A percentile compares a stretch with the other conserved stretches of the same genome.
Conservation (phyloP, 441 rosid species). For the Brassica hybrid region DNA sequence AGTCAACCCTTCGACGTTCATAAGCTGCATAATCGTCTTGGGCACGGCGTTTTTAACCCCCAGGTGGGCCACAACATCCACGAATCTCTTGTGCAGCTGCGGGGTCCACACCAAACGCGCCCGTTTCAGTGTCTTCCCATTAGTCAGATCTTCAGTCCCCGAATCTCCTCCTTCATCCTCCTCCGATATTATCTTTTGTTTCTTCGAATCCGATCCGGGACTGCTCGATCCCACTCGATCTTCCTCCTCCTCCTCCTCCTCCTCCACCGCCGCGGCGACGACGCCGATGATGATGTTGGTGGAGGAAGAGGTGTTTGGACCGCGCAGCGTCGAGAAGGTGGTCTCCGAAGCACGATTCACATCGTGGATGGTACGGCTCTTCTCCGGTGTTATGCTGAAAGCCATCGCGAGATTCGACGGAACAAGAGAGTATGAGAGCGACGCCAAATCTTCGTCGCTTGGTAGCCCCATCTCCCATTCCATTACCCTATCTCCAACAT, state of each 20-base stretch:
- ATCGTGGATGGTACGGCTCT: conserved; percentile 58
- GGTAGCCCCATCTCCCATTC: conserved; percentile 97
- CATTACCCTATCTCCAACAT: conserved; percentile 58
- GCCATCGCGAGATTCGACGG: conserved; percentile 88
- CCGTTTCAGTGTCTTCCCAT: conserved; percentile 50
- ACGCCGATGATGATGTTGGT: conserved; percentile 38
- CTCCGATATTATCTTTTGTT: conserved; percentile 49
- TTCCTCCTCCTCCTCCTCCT: not conserved
- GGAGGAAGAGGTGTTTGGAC: conserved; percentile 38
- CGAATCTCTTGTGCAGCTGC: conserved; percentile 95
- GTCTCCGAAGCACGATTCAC: conserved; percentile 74
- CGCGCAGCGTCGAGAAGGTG: conserved; percentile 62
- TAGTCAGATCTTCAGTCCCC: conserved; percentile 44
- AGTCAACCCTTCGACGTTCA: conserved; percentile 97
- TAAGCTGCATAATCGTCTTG: conserved; percentile 97
- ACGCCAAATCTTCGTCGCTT: conserved; percentile 66
- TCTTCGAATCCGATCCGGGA: conserved; percentile 62
- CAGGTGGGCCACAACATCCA: conserved; percentile 86
- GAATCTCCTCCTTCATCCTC: conserved; percentile 38
- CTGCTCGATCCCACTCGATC: conserved; percentile 55
- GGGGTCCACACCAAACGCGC: conserved; percentile 98
- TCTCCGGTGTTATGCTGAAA: conserved; percentile 80
- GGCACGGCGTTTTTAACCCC: conserved; percentile 98
- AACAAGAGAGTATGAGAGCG: conserved; percentile 71
- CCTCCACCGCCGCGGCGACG: no score